Evolutionary conservation across 169 alveolate genomes (phyloP), one percentile per base, ranked within the genome.

Genomic region (Amoebophrya sp.): DNA sequence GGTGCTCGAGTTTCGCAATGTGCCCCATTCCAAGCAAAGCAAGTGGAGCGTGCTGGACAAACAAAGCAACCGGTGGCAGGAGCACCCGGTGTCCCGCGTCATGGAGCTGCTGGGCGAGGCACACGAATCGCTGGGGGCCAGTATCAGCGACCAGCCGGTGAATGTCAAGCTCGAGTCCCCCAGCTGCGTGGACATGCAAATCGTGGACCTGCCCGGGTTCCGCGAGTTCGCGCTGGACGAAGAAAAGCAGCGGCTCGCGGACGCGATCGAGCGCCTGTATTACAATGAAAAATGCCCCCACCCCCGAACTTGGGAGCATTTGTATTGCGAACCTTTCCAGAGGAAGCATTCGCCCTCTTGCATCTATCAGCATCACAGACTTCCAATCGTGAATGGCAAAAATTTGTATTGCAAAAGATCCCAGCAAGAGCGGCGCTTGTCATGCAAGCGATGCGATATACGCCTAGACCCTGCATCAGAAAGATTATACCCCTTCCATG

Each of bases 151-250:
- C 89, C 38, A n/a, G 40, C 89, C 89, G 0, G 89, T 77, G 32
- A n/a, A 77, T 39, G 89, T 77, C 40, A 0, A 18, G 0, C 39
- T 77, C 39, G 89, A 77, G 40, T 77, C 89, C 40, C 12, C 40
- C 0, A 32, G 2, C 23, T 77, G 89, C 40, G 40, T 77, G n/a
- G 47, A 92, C 77, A 93, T 93, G 94, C 94, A 93, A 89, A 91
- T 93, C 33, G 94, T 93, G 35, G 94, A 93, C 77, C 92, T 93
- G 41, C 94, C 94, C 3, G 94, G 94, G 14, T 93, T 93, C 92
- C 93, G 94, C 33, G 94, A 93, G 38, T 93, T 93, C 40, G 93
- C 94, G 23, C 35, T 93, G 53, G 94, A 93, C 77, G 35, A 90
- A 47, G 93, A 90, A 41, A 93, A 93, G 92, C 93, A 93, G 89